phyloP scores from a whole-genome alignment of 208 protist species.

The Vickermania ingenoplastis region DNA sequence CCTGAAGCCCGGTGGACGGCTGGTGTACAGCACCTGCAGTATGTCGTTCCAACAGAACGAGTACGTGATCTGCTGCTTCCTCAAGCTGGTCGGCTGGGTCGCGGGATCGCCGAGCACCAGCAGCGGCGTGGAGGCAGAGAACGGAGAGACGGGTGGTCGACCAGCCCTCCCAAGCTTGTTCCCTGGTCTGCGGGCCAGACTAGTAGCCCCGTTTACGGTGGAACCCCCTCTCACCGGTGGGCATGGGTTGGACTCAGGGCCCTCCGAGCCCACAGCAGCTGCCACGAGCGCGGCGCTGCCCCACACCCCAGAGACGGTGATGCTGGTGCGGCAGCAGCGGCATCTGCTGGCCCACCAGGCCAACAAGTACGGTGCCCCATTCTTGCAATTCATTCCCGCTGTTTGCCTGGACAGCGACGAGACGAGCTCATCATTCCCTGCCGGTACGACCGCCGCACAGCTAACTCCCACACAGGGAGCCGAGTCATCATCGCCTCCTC shows the following conservation, averaged over 20 bases:
- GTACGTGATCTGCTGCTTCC: constrained; percentile 59
- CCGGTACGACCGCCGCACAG: too few relatives aligned
- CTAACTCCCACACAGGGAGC: too few relatives aligned
- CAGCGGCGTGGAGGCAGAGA: not conserved
- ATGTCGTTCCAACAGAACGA: constrained; percentile 88
- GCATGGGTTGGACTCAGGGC: not conserved
- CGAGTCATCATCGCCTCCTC: too few relatives aligned
- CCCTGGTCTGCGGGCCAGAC: not conserved
- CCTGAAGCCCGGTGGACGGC: constrained; percentile 60
- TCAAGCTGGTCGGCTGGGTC: constrained; percentile 13
- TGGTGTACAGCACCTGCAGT: constrained; percentile 93
- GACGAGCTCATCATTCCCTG: too few relatives aligned
- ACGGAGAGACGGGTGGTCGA: not conserved
- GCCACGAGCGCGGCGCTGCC: too few relatives aligned
- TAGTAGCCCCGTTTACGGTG: constrained; percentile 4
- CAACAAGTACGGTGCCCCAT: too few relatives aligned
- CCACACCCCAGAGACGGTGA: too few relatives aligned
- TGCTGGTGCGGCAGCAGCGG: too few relatives aligned
- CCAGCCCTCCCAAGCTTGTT: not conserved
- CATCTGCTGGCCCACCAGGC: too few relatives aligned
- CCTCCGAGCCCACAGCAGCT: not conserved
- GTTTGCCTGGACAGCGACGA: too few relatives aligned
- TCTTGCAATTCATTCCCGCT: too few relatives aligned
- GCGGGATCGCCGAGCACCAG: not conserved
- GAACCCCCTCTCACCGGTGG: constrained; percentile 1